phyloP scores from a whole-genome alignment of 192 early-diverging fungal species.

The Rhizoclosmatium sp. region DNA sequence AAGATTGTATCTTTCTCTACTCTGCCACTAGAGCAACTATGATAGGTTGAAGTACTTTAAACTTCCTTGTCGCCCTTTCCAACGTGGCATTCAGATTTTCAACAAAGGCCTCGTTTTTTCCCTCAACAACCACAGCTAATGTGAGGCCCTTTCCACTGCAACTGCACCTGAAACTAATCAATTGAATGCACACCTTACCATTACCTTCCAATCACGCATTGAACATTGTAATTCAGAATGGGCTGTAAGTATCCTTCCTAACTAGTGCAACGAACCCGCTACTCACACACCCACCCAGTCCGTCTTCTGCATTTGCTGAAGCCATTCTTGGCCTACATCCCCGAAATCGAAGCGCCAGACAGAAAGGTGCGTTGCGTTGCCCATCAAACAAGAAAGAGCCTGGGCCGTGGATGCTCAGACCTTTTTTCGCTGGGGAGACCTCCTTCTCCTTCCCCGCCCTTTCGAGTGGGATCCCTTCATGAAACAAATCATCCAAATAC shows the following conservation, averaged over 20 bases:
- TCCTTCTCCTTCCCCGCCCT: too few relatives aligned
- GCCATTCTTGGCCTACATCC: constrained; percentile 98
- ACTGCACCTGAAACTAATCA: not conserved
- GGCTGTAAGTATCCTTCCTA: constrained; percentile 2
- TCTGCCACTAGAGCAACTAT: too few relatives aligned
- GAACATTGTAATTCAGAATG: not conserved
- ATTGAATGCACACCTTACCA: not conserved
- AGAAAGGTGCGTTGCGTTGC: constrained; percentile 76
- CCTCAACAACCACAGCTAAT: not conserved
- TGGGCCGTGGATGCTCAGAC: too few relatives aligned
- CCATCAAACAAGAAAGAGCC: too few relatives aligned
- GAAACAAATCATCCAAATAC: too few relatives aligned
- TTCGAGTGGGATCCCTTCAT: too few relatives aligned
- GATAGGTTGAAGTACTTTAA: too few relatives aligned
- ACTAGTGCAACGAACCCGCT: too few relatives aligned
- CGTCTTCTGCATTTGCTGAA: constrained; percentile 94
- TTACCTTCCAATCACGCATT: not conserved
- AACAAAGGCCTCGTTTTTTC: not conserved
- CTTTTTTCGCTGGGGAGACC: too few relatives aligned
- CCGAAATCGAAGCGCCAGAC: constrained; percentile 96
- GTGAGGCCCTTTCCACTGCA: not conserved
- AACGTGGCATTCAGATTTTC: not conserved
- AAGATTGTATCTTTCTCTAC: too few relatives aligned
- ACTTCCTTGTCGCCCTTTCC: not conserved
- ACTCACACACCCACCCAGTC: constrained; percentile 60